Base-by-base conservation (phyloP, 176 grass and related monocot genomes). In the Poa annua region DNA sequence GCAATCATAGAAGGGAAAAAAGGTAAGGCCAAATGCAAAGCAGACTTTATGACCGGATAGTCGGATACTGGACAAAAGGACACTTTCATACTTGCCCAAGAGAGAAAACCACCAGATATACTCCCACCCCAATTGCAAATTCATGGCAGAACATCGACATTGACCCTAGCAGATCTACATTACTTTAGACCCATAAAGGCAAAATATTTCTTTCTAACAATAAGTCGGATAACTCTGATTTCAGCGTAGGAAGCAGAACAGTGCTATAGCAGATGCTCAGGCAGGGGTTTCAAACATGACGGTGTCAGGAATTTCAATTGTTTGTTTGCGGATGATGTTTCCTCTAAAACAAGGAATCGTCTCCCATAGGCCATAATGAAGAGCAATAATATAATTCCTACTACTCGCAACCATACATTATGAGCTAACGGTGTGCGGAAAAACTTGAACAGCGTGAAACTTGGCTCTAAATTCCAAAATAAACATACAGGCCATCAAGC, bases 31-130 rank as follows among this genome's bases (percentile, higher is more conserved):
- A 83, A 53, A 65, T 66, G 25, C 8, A 38, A 2, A 1, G 7
- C 47, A 11, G 21, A 83, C 71, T 83, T 76, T 3, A 76, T 26
- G 21, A 44, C 1, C 3, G 33, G 33, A 42, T 16, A 63, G 55
- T 85, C 4, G 47, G 22, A 44, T 17, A 64, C 68, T 85, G 77
- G 39, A 78, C 20, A 56, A 70, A 51, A 38, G 24, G 26, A 11
- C 2, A 60, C 52, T 69, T n/a, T 22, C 32, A 71, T 77, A 87
- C 25, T 87, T 76, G 38, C 4, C 39, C 32, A 59, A 36, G 13
- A 44, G 6, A 72, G 56, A 66, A 88, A 57, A 45, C 13, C 32
- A 84, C 20, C 70, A 78, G 33, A 49, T 57, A 32, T 33, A 52
- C 70, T 86, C 39, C n/a, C 26, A 65, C 16, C 16, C 52, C 45